Conservation (phyloP, 2,329 filamentous ascomycete species). For the Penicillium sp. region DNA sequence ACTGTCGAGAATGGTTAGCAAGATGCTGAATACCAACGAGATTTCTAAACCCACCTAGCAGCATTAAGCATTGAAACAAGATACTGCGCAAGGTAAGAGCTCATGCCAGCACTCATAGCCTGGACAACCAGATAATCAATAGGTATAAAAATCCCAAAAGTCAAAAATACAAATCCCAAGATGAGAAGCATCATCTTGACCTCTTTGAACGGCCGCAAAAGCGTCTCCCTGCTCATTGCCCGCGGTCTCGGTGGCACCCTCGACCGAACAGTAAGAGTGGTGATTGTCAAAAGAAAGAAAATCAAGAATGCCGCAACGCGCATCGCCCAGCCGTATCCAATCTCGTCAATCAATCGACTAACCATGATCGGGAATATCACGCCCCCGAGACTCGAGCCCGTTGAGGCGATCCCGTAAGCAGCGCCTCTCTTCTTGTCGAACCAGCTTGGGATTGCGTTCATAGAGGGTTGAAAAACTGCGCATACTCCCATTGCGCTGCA, state of each 20-base stretch:
- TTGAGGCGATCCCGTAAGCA: conserved; percentile 54
- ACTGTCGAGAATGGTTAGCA: conserved; percentile 2
- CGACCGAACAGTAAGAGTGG: conserved; percentile 53
- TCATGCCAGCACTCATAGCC: conserved; percentile 19
- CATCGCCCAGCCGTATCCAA: conserved; percentile 60
- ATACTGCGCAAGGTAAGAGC: conserved; percentile 14
- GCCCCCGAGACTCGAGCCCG: conserved; percentile 56
- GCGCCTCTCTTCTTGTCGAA: conserved; percentile 53
- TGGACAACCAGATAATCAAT: conserved; percentile 22
- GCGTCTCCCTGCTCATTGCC: neutral
- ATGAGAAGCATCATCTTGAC: conserved; percentile 22
- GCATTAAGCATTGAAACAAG: conserved; percentile 23
- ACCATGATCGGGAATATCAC: conserved; percentile 65
- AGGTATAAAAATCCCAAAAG: conserved; percentile 31
- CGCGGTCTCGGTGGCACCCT: conserved; percentile 34
- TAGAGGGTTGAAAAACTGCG: conserved; percentile 49
- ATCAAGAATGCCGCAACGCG: conserved; percentile 61
- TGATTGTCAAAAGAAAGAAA: conserved; percentile 56
- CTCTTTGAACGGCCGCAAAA: conserved; percentile 27
- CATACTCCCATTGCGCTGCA: conserved; percentile 53
- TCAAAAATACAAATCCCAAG: conserved; percentile 26
- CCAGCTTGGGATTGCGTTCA: conserved; percentile 45
- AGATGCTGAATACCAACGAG: too few species aligned
- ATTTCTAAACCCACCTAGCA: conserved; percentile 5
- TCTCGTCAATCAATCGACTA: conserved; percentile 51